Evolutionary conservation across 345 rosid species (phyloP), one percentile per base, ranked within the genome.

Genomic region (Excoecaria agallocha): DNA sequence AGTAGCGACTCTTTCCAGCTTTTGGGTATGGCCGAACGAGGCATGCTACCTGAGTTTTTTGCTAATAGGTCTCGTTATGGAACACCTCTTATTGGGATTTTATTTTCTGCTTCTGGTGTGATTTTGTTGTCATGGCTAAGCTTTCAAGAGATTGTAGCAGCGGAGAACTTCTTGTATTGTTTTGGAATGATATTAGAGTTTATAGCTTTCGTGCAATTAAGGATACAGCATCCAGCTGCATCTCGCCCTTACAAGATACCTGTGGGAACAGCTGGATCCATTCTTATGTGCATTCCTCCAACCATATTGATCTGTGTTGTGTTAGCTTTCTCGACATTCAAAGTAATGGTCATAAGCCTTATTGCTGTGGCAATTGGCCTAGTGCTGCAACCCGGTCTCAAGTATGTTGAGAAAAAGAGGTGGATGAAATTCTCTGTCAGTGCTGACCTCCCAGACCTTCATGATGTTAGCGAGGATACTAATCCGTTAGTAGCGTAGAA

Each of bases 1-100:
- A 91, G 96, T 80, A 89, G 92, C 1, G 93, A 91, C 77, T 87
- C 93, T n/a, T 91, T 91, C 70, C 96, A 91, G 57, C 92, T 91
- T 72, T 78, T 91, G 17, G 96, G 93, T 11, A 91, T 91, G 93
- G 93, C 93, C 5, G 93, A 91, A 64, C 85, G 86, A 0, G 91
- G 91, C 12, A 87, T 87, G 96, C 84, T 91, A 61, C 96, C 96
- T 0, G 86, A 89, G 78, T 81, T 86, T 80, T 89, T 89, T 41
- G 79, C 86, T 63, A 85, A 75, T 74, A 87, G 96, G 54, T 87
- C 96, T 7, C 78, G 77, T 16, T 65, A 91, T 43, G 91, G 96
- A 37, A 89, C 96, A 58, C 92, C 96, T 24, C 78, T 84, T 54
- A 37, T 82, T 30, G 93, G 96, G 39, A 87, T 91, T 61, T 48